phyloP scores from a whole-genome alignment of 108 stramenopile species.

The Nitzschia sp. region DNA sequence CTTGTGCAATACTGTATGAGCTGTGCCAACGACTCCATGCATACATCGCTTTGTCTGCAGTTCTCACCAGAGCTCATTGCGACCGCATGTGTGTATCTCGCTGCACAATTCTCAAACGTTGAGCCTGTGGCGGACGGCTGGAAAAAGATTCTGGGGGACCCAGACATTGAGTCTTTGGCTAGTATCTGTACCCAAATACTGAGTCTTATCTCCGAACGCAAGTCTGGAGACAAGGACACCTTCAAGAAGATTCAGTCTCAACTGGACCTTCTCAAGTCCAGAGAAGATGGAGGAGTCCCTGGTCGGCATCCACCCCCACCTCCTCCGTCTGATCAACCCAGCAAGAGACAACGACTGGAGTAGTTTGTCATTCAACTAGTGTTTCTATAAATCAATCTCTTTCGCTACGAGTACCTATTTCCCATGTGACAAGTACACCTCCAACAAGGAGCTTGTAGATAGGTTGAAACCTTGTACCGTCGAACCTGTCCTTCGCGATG shows the following conservation, averaged over 20 bases:
- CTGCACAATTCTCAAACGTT: slow-evolving; percentile 61
- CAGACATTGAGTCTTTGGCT: slow-evolving; percentile 36
- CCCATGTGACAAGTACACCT: slow-evolving; percentile 75
- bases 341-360: slow-evolving; percentile 18
- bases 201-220: slow-evolving; percentile 54
- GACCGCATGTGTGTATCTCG: slow-evolving; percentile 66
- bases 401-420: slow-evolving; percentile 24
- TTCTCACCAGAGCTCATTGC: slow-evolving; percentile 67
- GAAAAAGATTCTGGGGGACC: slow-evolving; percentile 50
- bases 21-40: slow-evolving; percentile 83
- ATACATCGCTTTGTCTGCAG: slow-evolving; percentile 79
- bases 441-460: slow-evolving; percentile 73
- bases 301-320: background rate
- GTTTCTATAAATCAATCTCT: background rate
- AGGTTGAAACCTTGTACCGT: slow-evolving; percentile 86
- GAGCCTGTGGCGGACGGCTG: slow-evolving; percentile 42
- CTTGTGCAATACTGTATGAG: slow-evolving; percentile 82
- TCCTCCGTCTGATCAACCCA: slow-evolving; percentile 14
- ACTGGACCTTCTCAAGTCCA: slow-evolving; percentile 32
- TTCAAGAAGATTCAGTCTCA: slow-evolving; percentile 43
- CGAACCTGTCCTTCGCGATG: slow-evolving; percentile 68
- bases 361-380: background rate
- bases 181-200: slow-evolving; percentile 56
- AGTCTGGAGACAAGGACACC: slow-evolving; percentile 38
- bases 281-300: slow-evolving; percentile 1